These are phyloP conservation scores for Basipetospora chlamydospora DNA, from an alignment of 2,329 filamentous ascomycete genomes.

Conservation along the genomic window DNA sequence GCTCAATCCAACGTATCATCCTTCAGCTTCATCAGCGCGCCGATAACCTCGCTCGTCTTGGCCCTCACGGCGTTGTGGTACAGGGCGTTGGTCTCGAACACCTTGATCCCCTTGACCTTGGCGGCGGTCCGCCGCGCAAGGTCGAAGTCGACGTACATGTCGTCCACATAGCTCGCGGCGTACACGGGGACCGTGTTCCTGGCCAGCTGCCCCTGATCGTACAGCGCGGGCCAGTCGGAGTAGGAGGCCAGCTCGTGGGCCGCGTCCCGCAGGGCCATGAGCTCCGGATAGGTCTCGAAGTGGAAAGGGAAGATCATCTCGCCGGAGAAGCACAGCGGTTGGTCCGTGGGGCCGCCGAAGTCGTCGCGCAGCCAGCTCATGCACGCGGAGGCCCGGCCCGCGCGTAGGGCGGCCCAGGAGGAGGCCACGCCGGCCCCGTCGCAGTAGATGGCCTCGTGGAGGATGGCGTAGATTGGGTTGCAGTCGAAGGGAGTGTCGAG, in stretches of 20 bases:
- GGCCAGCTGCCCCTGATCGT: conserved; percentile 57
- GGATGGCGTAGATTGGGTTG: conserved; percentile 66
- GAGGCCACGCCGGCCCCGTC: conserved; percentile 47
- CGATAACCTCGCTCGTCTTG: conserved; percentile 54
- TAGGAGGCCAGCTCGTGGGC: conserved; percentile 57
- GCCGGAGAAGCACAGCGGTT: conserved; percentile 65
- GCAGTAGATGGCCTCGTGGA: conserved; percentile 84
- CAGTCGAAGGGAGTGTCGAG: conserved; percentile 54
- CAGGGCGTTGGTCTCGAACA: conserved; percentile 73
- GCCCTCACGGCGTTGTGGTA: conserved; percentile 73
- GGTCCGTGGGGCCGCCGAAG: conserved; percentile 14
- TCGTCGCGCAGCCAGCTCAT: conserved; percentile 37
- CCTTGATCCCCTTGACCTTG: conserved; percentile 61
- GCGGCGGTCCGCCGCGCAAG: conserved; percentile 59
- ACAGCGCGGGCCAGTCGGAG: conserved; percentile 60
- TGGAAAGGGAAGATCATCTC: conserved; percentile 87
- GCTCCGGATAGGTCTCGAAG: conserved; percentile 67
- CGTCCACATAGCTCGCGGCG: conserved; percentile 67
- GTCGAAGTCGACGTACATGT: conserved; percentile 82
- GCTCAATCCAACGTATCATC: conserved; percentile 8
- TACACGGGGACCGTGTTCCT: conserved; percentile 77
- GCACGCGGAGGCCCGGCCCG: conserved; percentile 33
- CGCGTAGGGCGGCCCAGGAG: conserved; percentile 59
- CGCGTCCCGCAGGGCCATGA: conserved; percentile 51
- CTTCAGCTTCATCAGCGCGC: conserved; percentile 42